These are phyloP conservation scores for Dovyalis caffra DNA, from an alignment of 345 rosid genomes.

Conservation along the genomic window DNA sequence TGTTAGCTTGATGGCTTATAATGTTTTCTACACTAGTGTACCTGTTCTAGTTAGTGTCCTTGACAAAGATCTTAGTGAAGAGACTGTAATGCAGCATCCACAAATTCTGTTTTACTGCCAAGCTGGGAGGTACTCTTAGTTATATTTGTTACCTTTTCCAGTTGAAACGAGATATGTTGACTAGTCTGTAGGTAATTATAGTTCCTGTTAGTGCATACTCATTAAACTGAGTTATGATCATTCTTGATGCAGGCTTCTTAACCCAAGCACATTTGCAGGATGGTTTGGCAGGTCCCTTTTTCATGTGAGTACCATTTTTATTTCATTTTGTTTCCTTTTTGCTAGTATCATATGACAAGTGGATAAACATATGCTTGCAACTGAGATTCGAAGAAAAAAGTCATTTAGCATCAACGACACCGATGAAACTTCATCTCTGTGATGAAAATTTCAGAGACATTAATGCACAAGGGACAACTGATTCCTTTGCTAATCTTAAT, in stretches of 20 bases:
- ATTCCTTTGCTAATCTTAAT: background rate
- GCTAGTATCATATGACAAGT: background rate
- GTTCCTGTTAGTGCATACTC: background rate
- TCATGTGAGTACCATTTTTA: conserved; percentile 55
- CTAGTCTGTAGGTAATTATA: background rate
- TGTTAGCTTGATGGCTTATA: conserved; percentile 97
- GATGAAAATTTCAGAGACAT: background rate
- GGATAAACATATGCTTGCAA: background rate
- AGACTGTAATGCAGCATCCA: conserved; percentile 94
- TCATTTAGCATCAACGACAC: background rate
- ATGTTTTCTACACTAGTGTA: conserved; percentile 92
- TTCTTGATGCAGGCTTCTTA: conserved; percentile 71
- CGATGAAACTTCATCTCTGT: background rate
- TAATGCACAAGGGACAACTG: background rate
- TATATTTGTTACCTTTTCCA: background rate
- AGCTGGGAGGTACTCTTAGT: conserved; percentile 89
- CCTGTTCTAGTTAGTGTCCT: conserved; percentile 92
- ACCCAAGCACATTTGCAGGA: conserved; percentile 98
- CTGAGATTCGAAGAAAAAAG: background rate
- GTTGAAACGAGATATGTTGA: conserved; percentile 5
- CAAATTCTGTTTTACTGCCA: conserved; percentile 97
- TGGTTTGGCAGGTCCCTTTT: conserved; percentile 98
- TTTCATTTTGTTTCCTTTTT: conserved; percentile 1
- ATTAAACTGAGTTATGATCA: conserved; percentile 6
- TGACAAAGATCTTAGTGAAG: conserved; percentile 96